Conservation (phyloP, 2,329 filamentous ascomycete species). For the Fusarium verticillioides region DNA sequence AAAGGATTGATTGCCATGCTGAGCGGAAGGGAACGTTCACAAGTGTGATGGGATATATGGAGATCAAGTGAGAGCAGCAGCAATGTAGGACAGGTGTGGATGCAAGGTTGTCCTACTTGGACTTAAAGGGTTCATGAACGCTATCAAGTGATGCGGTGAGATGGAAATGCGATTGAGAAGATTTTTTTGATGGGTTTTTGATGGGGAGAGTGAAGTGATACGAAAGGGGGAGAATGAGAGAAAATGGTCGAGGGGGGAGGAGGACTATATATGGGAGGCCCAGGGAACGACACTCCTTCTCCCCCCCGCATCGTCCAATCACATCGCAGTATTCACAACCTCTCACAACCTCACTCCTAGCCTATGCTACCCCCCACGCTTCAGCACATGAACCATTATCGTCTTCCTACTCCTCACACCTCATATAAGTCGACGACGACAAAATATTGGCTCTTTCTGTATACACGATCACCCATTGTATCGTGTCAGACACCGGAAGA, state of each 20-base stretch:
- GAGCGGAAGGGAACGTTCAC: not conserved
- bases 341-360: slow-evolving; percentile 39
- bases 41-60: not conserved
- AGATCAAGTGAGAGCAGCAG: slow-evolving; percentile 1
- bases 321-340: slow-evolving; percentile 22
- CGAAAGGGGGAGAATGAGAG: slow-evolving; percentile 32
- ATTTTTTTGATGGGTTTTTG: slow-evolving; percentile 15
- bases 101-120: slow-evolving; percentile 16
- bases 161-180: slow-evolving; percentile 1
- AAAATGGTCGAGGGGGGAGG: slow-evolving; percentile 27
- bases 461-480: not conserved
- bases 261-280: slow-evolving; percentile 36
- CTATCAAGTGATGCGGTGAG: slow-evolving; percentile 29
- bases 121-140: slow-evolving; percentile 3
- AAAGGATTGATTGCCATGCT: not conserved
- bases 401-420: not conserved
- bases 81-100: slow-evolving; percentile 1
- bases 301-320: slow-evolving; percentile 38
- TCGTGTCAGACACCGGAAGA: not conserved
- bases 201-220: slow-evolving; percentile 28
- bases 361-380: slow-evolving; percentile 13
- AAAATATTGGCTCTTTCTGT: not conserved
- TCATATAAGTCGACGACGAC: not conserved
- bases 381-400: not conserved
- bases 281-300: slow-evolving; percentile 1